Evolutionary conservation across 108 stramenopile species (phyloP).

Genomic region (Thalassiosira profunda): DNA sequence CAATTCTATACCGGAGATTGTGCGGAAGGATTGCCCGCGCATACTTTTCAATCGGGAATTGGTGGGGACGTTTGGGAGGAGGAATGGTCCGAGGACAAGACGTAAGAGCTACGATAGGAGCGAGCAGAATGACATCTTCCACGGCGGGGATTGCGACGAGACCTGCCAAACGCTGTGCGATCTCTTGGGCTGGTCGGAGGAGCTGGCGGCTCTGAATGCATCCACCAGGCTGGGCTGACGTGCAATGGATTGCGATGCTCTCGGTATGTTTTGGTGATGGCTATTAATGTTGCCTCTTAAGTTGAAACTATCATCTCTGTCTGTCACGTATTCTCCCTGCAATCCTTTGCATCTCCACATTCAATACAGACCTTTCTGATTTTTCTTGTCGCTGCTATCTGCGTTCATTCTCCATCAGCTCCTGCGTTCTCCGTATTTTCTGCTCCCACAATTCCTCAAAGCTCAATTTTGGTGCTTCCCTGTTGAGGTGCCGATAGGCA

Average conservation of each 20-base stretch:
- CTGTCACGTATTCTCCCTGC: too few relatives aligned
- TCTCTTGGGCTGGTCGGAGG: slow-evolving; percentile 79
- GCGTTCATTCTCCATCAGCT: slow-evolving; percentile 10
- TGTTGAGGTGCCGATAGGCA: neutral
- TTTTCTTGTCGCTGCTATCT: too few relatives aligned
- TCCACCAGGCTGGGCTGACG: slow-evolving; percentile 13
- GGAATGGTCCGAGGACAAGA: slow-evolving; percentile 35
- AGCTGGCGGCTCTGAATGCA: slow-evolving; percentile 47
- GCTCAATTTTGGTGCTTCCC: slow-evolving; percentile 10
- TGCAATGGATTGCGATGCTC: too few relatives aligned
- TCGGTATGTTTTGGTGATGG: too few relatives aligned
- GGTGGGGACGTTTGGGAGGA: slow-evolving; percentile 56
- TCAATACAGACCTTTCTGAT: too few relatives aligned
- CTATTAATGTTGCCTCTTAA: too few relatives aligned
- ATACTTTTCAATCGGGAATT: slow-evolving; percentile 78
- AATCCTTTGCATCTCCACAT: too few relatives aligned
- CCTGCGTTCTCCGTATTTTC: slow-evolving; percentile 18
- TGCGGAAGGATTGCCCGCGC: slow-evolving; percentile 47
- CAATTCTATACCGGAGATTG: slow-evolving; percentile 76
- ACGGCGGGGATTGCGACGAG: slow-evolving; percentile 87
- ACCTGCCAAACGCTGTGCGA: slow-evolving; percentile 52
- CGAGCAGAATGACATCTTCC: slow-evolving; percentile 66
- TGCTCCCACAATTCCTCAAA: slow-evolving; percentile 25
- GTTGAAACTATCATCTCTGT: too few relatives aligned
- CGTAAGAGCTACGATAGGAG: slow-evolving; percentile 34